phyloP scores from a whole-genome alignment of 306 rosid species.

The Chamaecrista fasciculata region DNA sequence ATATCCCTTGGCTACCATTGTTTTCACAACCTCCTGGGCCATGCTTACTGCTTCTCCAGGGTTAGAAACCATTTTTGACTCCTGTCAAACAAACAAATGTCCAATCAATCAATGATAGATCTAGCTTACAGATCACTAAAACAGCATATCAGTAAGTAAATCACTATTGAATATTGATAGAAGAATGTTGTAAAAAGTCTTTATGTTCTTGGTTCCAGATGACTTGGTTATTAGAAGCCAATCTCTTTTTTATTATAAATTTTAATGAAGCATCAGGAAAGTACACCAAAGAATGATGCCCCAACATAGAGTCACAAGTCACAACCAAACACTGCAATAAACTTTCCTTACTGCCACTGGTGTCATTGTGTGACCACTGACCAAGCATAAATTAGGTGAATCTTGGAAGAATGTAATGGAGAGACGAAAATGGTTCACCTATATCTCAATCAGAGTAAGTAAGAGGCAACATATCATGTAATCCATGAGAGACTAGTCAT shows the following conservation, averaged over 20 bases:
- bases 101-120: too few relatives aligned
- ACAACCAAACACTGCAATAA: slow-evolving; percentile 9
- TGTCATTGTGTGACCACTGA: not conserved
- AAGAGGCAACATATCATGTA: not conserved
- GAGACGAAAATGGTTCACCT: not conserved
- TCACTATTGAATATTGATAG: not conserved
- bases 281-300: not conserved
- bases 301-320: slow-evolving; percentile 4
- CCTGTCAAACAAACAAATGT: too few relatives aligned
- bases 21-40: slow-evolving; percentile 80
- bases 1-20: slow-evolving; percentile 90
- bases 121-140: too few relatives aligned
- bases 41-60: slow-evolving; percentile 77
- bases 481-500: not conserved
- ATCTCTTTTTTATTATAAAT: not conserved
- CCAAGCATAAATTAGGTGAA: not conserved
- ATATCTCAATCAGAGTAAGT: slow-evolving; percentile 10
- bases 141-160: too few relatives aligned
- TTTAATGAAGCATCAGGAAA: too few relatives aligned
- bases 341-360: not conserved
- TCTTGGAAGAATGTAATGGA: not conserved
- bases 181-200: not conserved
- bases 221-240: not conserved
- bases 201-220: not conserved
- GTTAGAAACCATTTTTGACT: slow-evolving; percentile 48